These are phyloP conservation scores for Polytolypa hystricis DNA, from an alignment of 2,329 filamentous ascomycete species.

Conservation along the genomic window DNA sequence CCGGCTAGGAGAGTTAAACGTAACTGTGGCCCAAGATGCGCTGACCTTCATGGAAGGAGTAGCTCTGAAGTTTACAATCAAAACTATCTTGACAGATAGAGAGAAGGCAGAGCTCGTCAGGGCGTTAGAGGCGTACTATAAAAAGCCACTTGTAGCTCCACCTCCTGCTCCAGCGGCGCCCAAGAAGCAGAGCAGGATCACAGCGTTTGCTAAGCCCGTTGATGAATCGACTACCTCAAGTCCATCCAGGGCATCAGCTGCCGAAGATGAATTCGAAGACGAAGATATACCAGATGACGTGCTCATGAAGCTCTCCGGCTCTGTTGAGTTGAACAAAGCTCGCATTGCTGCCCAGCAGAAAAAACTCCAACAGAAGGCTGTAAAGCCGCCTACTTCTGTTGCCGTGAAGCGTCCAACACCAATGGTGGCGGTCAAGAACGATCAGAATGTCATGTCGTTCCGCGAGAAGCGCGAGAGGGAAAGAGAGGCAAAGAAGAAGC, in stretches of 20 bases:
- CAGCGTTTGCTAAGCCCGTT: conserved; percentile 27
- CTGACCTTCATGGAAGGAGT: conserved; percentile 48
- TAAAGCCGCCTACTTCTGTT: conserved; percentile 5
- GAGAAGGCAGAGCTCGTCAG: conserved; percentile 73
- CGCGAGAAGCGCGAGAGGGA: conserved; percentile 64
- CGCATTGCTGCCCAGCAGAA: conserved; percentile 13
- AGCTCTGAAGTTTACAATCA: conserved; percentile 46
- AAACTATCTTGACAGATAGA: conserved; percentile 67
- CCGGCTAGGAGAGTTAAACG: conserved; percentile 64
- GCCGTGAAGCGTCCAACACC: conserved; percentile 8
- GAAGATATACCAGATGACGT: conserved; percentile 30
- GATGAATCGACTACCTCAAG: conserved; percentile 26
- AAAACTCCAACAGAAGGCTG: conserved; percentile 11
- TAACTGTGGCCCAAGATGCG: conserved; percentile 56
- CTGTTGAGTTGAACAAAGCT: conserved; percentile 32
- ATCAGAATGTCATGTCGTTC: conserved; percentile 44
- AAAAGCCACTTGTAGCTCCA: conserved; percentile 33
- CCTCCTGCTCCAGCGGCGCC: conserved; percentile 24
- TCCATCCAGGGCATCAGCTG: conserved; percentile 20
- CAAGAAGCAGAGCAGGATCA: conserved; percentile 35
- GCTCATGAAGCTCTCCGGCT: conserved; percentile 30
- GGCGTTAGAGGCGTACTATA: conserved; percentile 45
- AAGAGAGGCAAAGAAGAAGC: conserved; percentile 60
- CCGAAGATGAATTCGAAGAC: conserved; percentile 35
- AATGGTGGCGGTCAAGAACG: conserved; percentile 14